These are phyloP conservation scores for Quercus lobata DNA, from an alignment of 331 rosid species.

Conservation along the genomic window DNA sequence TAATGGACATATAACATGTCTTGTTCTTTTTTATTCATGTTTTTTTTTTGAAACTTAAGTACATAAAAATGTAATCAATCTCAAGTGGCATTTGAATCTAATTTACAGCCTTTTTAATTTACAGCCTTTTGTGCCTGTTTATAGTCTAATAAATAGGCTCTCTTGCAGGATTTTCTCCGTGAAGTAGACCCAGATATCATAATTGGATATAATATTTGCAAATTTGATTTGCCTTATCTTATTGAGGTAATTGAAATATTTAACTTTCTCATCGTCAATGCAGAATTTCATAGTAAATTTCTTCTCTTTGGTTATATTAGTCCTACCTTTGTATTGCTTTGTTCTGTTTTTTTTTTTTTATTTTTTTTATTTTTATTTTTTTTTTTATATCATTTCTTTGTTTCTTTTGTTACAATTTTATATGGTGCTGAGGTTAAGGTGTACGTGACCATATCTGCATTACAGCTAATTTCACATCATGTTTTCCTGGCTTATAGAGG, in stretches of 20 bases:
- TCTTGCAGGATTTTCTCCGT: conserved; percentile 74
- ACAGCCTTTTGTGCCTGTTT: not conserved
- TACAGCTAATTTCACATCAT: not conserved
- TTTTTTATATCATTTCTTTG: not conserved
- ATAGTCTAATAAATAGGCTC: conserved; percentile 20
- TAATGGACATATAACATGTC: not conserved
- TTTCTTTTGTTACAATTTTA: not conserved
- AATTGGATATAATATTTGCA: conserved; percentile 98
- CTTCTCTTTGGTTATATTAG: not conserved
- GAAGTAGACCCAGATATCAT: conserved; percentile 94
- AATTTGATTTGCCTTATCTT: conserved; percentile 95
- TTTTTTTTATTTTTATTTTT: no score
- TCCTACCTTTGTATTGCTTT: not conserved
- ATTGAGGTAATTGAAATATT: conserved; percentile 57
- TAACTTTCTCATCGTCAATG: conserved; percentile 11
- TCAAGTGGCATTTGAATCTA: conserved; percentile 12
- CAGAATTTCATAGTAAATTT: not conserved
- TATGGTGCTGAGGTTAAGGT: not conserved
- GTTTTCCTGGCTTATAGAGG: conserved; percentile 51
- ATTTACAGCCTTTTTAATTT: not conserved
- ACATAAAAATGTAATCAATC: conserved; percentile 9
- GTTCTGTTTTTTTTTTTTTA: no score
- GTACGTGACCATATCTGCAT: not conserved
- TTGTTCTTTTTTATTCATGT: not conserved
- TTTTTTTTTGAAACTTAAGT: conserved; percentile 6